phyloP scores from a whole-genome alignment of 2,329 filamentous ascomycete genomes.

The Cladosporium colombiae region DNA sequence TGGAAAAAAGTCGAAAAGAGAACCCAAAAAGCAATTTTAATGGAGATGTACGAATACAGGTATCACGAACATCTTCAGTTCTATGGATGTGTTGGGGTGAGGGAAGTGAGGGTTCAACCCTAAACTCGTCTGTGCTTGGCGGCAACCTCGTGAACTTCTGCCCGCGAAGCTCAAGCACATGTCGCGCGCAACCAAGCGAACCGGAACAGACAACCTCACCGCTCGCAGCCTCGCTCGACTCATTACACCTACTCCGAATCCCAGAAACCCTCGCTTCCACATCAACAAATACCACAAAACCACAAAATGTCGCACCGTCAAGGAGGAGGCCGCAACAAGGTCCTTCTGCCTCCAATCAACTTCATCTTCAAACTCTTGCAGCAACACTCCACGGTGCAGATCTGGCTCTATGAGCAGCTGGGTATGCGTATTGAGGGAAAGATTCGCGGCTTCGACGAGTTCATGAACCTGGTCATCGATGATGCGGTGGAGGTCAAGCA shows the following conservation, averaged over 20 bases:
- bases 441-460: constrained; percentile 97
- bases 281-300: background rate
- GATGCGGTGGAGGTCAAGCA: constrained; percentile 91
- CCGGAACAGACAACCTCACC: background rate
- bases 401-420: constrained; percentile 97
- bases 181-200: background rate
- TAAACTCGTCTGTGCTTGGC: background rate
- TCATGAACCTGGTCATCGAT: constrained; percentile 98
- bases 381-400: constrained; percentile 78
- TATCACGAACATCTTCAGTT: background rate
- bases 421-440: constrained; percentile 93
- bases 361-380: constrained; percentile 93
- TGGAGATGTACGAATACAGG: no score
- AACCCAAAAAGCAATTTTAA: no score
- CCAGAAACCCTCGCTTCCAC: background rate
- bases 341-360: constrained; percentile 76
- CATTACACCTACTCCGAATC: background rate
- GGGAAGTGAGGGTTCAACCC: background rate
- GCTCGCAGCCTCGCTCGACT: background rate
- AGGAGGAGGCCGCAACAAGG: constrained; percentile 58
- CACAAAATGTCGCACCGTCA: constrained; percentile 53
- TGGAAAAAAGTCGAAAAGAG: no score
- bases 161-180: constrained; percentile 8
- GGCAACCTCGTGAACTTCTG: constrained; percentile 1
- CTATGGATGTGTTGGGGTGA: background rate